Evolutionary conservation across 2,329 filamentous ascomycete species (phyloP).

Genomic region (Dendrostoma leiphaemia): DNA sequence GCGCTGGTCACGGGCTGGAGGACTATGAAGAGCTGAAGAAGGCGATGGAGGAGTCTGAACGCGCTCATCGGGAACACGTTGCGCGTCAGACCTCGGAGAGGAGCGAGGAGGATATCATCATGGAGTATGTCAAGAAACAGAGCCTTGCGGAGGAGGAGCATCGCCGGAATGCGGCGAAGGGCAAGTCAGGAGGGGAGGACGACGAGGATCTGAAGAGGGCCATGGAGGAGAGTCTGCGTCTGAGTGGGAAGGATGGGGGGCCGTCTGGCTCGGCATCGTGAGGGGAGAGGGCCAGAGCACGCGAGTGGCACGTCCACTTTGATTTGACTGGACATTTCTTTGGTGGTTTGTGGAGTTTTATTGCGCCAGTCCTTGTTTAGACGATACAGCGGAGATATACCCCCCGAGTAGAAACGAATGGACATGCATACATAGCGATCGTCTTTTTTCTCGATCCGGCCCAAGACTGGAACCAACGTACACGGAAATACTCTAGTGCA

Average conservation of each 20-base stretch:
- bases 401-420: conserved; percentile 3
- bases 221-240: conserved; percentile 53
- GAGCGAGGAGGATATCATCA: conserved; percentile 69
- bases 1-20: conserved; percentile 27
- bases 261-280: conserved; percentile 21
- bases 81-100: conserved; percentile 32
- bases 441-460: neutral
- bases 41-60: conserved; percentile 47
- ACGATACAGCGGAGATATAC: conserved; percentile 14
- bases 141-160: conserved; percentile 67
- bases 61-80: conserved; percentile 42
- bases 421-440: neutral
- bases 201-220: conserved; percentile 47
- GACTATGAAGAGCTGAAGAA: conserved; percentile 45
- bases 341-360: neutral
- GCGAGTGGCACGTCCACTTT: neutral
- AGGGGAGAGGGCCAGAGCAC: neutral
- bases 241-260: conserved; percentile 29
- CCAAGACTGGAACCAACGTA: neutral
- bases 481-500: too few relatives aligned
- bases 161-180: conserved; percentile 32
- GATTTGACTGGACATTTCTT: neutral
- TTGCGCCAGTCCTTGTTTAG: too few relatives aligned
- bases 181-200: neutral
- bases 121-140: conserved; percentile 77